phyloP scores from a whole-genome alignment of 768 basidiomycete species.

The Sporobolomyces pararoseus region DNA sequence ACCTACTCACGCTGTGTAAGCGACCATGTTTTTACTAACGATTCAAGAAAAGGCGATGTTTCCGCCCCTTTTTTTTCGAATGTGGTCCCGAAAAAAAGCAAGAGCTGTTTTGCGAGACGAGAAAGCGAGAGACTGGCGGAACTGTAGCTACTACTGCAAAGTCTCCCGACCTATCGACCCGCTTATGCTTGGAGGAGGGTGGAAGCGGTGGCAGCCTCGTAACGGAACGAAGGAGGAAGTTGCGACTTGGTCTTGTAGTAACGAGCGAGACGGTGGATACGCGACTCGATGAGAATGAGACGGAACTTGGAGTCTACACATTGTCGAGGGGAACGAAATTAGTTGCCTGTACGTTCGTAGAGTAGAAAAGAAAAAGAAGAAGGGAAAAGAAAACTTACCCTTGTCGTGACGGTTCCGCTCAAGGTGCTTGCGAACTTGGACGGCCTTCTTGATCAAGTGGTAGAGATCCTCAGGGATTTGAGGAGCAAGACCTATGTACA shows the following conservation, averaged over 20 bases:
- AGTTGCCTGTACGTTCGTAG: too few species aligned
- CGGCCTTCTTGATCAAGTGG: conserved; percentile 82
- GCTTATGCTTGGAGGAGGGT: conserved; percentile 50
- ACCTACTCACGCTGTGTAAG: too few species aligned
- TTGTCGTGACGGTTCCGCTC: conserved; percentile 98
- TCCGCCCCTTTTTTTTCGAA: too few species aligned
- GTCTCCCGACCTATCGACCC: too few species aligned
- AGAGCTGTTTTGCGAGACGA: too few species aligned
- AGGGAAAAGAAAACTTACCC: conserved; percentile 49
- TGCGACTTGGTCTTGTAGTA: conserved; percentile 96
- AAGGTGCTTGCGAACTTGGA: conserved; percentile 96
- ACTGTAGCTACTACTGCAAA: too few species aligned
- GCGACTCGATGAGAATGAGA: conserved; percentile 96
- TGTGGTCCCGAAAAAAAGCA: too few species aligned
- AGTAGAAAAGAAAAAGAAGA: too few species aligned
- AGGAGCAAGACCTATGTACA: conserved; percentile 83
- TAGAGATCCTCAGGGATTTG: conserved; percentile 73
- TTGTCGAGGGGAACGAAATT: background rate
- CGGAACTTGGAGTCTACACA: conserved; percentile 81
- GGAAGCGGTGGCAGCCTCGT: conserved; percentile 90
- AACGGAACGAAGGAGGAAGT: conserved; percentile 77
- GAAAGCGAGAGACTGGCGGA: too few species aligned
- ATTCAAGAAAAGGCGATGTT: too few species aligned
- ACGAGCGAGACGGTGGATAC: conserved; percentile 94
- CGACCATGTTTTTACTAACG: too few species aligned